Evolutionary conservation across 2,329 filamentous ascomycete genomes (phyloP).

Genomic region (Leptographium wingfieldii): DNA sequence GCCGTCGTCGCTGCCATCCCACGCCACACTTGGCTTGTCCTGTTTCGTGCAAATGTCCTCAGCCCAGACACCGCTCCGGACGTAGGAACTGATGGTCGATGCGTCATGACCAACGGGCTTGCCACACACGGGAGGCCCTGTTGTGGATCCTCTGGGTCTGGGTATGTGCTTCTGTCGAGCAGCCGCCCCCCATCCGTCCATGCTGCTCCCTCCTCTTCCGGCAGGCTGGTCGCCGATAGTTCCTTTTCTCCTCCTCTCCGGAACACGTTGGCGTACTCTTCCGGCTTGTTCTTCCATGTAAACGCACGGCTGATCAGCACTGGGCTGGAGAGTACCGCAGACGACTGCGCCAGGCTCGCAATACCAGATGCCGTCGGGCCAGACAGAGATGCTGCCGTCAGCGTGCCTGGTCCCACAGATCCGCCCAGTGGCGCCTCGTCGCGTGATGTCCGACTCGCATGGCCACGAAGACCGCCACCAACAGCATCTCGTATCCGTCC

Average conservation of each 20-base stretch:
- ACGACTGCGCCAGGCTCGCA: slow-evolving; percentile 23
- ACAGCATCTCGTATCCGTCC: slow-evolving; percentile 80
- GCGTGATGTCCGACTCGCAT: slow-evolving; percentile 40
- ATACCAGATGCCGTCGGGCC: slow-evolving; percentile 22
- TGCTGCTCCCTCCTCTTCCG: slow-evolving; percentile 3
- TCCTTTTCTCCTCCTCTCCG: slow-evolving; percentile 20
- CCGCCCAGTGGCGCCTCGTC: slow-evolving; percentile 31
- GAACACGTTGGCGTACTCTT: slow-evolving; percentile 38
- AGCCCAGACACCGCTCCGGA: background rate
- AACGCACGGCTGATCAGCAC: slow-evolving; percentile 37
- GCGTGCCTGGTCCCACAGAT: slow-evolving; percentile 15
- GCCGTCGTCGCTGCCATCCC: slow-evolving; percentile 29
- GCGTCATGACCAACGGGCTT: background rate
- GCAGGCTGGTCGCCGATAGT: slow-evolving; percentile 1
- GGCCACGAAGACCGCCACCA: slow-evolving; percentile 43
- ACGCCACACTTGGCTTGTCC: slow-evolving; percentile 29
- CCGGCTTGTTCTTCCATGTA: slow-evolving; percentile 52
- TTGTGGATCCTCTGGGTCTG: background rate
- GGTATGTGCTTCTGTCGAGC: background rate
- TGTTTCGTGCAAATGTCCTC: slow-evolving; percentile 1
- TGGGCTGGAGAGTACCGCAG: slow-evolving; percentile 21
- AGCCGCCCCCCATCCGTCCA: background rate
- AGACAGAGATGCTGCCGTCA: slow-evolving; percentile 5
- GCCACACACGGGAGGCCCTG: background rate
- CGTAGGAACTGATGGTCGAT: slow-evolving; percentile 7